Base-by-base conservation (phyloP, 108 stramenopile species). In the Stephanodiscus triporus region DNA sequence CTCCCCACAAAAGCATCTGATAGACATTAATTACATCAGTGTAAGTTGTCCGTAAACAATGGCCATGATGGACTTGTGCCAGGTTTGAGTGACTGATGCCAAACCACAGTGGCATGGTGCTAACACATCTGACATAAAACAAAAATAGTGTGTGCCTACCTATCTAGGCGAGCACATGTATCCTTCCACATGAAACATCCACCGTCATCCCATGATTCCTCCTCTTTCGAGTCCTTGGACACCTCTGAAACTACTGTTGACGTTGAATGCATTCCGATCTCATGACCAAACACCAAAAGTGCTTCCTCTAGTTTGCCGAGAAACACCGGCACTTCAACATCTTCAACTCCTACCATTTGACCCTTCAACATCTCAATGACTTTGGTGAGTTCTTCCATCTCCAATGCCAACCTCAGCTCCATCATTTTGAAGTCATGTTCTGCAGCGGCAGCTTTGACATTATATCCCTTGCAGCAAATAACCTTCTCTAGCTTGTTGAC, bases 271-370 rank as follows among this genome's bases (percentile, higher is more conserved):
- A 16, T 45, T 45, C 14, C 43, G 14, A 45, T 16, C 43, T 45
- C 43, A 45, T 16, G 11, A 2, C 24, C 53, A 54, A 54, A 54
- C 53, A 54, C 23, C 53, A 37, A 37, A 11, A 61, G 60, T 17
- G 60, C 60, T 48, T 66, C 65, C 43, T 66, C 65, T 19, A 66
- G 65, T 51, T 66, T 66, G 23, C 47, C 65, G 29, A 66, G 49
- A 34, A 50, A 51, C 8, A 51, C 32, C 10, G 22, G 22, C 17
- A 66, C 45, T 51, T 51, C 49, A 34, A 51, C 14, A 34, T 66
- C 7, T 0, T 51, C 65, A 20, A 30, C 22, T 24, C 40, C 47
- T 27, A n/a, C 13, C 13, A 30, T 5, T 66, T 66, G 65, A 32
- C 27, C 50, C 17, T 66, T 66, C 47, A 66, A 24, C 65, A 66